Percentiles rank a stretch among this genome's conserved stretches.
phyloP scores from a whole-genome alignment of 176 grass and related monocot species.

The Stipa capillata region DNA sequence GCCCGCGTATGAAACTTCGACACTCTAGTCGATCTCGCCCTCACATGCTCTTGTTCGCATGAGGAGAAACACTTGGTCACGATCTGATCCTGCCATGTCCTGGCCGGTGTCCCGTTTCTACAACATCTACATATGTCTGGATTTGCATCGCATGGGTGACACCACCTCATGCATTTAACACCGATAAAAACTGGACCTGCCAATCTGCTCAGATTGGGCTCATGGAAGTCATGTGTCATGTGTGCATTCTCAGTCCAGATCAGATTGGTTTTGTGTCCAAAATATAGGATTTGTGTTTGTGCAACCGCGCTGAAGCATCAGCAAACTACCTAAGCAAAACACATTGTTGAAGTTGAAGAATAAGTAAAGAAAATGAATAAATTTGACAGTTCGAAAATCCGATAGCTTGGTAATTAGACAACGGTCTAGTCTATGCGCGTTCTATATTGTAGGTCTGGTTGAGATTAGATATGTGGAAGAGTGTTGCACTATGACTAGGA shows the following conservation, averaged over 20 bases:
- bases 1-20: not conserved
- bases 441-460: too few relatives aligned
- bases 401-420: too few relatives aligned
- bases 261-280: not conserved
- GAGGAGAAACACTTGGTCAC: not conserved
- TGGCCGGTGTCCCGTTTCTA: not conserved
- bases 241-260: not conserved
- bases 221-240: not conserved
- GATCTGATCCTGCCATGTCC: not conserved
- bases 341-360: too few relatives aligned
- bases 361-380: too few relatives aligned
- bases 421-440: too few relatives aligned
- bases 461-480: too few relatives aligned
- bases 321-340: too few relatives aligned
- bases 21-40: not conserved
- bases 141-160: too few relatives aligned
- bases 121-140: not conserved
- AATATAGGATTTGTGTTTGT: not conserved
- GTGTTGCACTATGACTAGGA: not conserved
- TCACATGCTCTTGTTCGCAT: not conserved
- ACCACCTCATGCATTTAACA: slow-evolving; percentile 11
- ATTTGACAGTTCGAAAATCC: too few relatives aligned
- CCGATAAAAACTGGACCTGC: slow-evolving; percentile 6
- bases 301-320: too few relatives aligned
- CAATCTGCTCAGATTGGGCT: not conserved